Base-by-base conservation (phyloP, 768 basidiomycete species). In the Symmetrospora coprosmae region DNA sequence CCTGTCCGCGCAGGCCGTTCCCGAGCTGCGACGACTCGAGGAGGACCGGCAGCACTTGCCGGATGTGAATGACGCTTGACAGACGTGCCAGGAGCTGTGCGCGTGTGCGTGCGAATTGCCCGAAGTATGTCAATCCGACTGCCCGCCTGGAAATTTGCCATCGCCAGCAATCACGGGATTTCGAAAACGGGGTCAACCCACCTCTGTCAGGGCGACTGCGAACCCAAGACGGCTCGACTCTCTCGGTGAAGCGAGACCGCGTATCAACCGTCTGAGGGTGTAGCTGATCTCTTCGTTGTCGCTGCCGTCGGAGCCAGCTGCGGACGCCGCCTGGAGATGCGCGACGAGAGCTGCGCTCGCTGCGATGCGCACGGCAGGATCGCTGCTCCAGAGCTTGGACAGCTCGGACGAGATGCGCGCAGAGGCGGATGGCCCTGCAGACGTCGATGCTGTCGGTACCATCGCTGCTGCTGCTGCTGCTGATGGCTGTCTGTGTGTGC, bases 211-310 rank as follows among this genome's bases (percentile, higher is more conserved):
- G 31, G 90, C 89, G 41, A 99, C 92, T 8, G 90, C 88, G 71
- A 96, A 99, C 17, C 92, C 92, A 35, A 96, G 75, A 65, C 92
- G 75, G 72, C 89, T 92, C 71, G 87, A 87, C 71, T 99, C 91
- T 67, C 90, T 77, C 1, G 89, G 85, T 71, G 87, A 91, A 0
- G 86, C 87, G 30, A 99, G 76, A 13, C 92, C 92, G 39, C 89
- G 78, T 17, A 92, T 75, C 34, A 99, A 78, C 16, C 92, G 73
- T 50, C 86, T 80, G 68, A 97, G 82, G 4, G 91, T 86, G 71
- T 99, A 99, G 5, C 86, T 80, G 1, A 94, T 87, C 75, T 99
- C 92, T 64, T 64, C 17, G 19, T 65, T 62, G 27, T 52, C 25
- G 35, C 2, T 11, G 30, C 2, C 31, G 35, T 40, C 9, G 11